These are phyloP conservation scores for Cutaneotrichosporon dermatis DNA, from an alignment of 1,284 basidiomycete genomes.

Conservation along the genomic window DNA sequence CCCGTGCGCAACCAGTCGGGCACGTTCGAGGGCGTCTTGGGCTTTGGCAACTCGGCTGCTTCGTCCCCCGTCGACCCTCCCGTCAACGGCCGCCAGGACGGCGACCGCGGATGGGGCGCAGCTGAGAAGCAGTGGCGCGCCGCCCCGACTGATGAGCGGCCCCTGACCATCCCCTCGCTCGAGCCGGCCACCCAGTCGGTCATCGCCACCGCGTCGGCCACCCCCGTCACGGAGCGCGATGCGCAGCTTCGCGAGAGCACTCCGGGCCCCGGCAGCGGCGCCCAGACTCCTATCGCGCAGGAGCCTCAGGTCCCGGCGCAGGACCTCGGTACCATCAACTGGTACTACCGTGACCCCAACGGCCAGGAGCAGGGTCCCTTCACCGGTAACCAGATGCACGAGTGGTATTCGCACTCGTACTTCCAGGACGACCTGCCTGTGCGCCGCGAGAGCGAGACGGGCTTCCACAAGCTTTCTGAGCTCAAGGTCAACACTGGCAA, in stretches of 20 bases:
- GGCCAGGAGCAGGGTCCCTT: slow-evolving; percentile 94
- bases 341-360: slow-evolving; percentile 88
- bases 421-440: slow-evolving; percentile 81
- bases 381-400: slow-evolving; percentile 85
- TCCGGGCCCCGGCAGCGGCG: slow-evolving; percentile 10
- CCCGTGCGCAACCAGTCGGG: slow-evolving; percentile 37
- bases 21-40: slow-evolving; percentile 48
- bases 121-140: slow-evolving; percentile 42
- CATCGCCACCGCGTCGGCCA: slow-evolving; percentile 37
- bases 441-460: slow-evolving; percentile 58
- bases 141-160: slow-evolving; percentile 7
- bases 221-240: slow-evolving; percentile 39
- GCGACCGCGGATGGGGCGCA: slow-evolving; percentile 31
- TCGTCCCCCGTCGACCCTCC: not conserved
- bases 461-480: slow-evolving; percentile 47
- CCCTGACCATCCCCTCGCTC: slow-evolving; percentile 4
- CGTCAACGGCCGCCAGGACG: slow-evolving; percentile 32
- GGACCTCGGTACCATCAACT: slow-evolving; percentile 69
- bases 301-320: slow-evolving; percentile 14
- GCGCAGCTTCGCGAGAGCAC: slow-evolving; percentile 27
- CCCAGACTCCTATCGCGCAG: slow-evolving; percentile 14
- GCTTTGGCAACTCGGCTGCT: slow-evolving; percentile 29
- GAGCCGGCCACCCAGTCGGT: slow-evolving; percentile 28
- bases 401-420: slow-evolving; percentile 90
- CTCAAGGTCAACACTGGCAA: slow-evolving; percentile 44